Conservation (phyloP, 805 yeast species). For the Phaffomyces opuntiae region DNA sequence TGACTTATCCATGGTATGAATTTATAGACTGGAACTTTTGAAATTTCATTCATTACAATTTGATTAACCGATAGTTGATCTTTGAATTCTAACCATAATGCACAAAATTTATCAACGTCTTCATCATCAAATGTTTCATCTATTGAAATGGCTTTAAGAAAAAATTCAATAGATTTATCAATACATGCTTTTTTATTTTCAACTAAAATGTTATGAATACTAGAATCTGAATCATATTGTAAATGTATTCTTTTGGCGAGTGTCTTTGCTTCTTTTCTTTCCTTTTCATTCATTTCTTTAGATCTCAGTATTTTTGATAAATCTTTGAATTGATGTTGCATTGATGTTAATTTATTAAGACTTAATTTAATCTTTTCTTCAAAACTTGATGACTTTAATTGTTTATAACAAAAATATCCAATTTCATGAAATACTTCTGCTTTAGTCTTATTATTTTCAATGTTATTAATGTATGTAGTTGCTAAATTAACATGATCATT, state of each 20-base stretch:
- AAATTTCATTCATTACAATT: slow-evolving; percentile 31
- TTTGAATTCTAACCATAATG: slow-evolving; percentile 72
- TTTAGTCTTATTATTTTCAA: slow-evolving; percentile 20
- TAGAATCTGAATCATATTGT: slow-evolving; percentile 43
- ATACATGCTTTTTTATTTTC: slow-evolving; percentile 37
- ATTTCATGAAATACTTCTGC: slow-evolving; percentile 49
- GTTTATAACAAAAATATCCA: slow-evolving; percentile 70
- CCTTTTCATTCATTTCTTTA: slow-evolving; percentile 34
- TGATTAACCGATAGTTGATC: slow-evolving; percentile 36
- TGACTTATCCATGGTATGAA: slow-evolving; percentile 81
- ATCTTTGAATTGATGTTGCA: slow-evolving; percentile 14
- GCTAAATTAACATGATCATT: slow-evolving; percentile 42
- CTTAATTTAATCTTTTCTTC: slow-evolving; percentile 38
- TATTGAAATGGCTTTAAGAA: slow-evolving; percentile 45
- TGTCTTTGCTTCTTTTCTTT: slow-evolving; percentile 44
- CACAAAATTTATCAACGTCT: slow-evolving; percentile 69
- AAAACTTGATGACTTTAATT: slow-evolving; percentile 39
- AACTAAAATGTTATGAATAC: slow-evolving; percentile 34
- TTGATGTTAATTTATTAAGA: slow-evolving; percentile 39
- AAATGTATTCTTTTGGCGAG: slow-evolving; percentile 42
- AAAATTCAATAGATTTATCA: slow-evolving; percentile 49
- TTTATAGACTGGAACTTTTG: slow-evolving; percentile 46
- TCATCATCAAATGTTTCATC: slow-evolving; percentile 40
- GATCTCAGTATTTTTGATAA: slow-evolving; percentile 22
- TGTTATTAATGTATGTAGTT: slow-evolving; percentile 7